phyloP scores from a whole-genome alignment of 176 grass and related monocot genomes.

The Tillandsia leiboldiana region DNA sequence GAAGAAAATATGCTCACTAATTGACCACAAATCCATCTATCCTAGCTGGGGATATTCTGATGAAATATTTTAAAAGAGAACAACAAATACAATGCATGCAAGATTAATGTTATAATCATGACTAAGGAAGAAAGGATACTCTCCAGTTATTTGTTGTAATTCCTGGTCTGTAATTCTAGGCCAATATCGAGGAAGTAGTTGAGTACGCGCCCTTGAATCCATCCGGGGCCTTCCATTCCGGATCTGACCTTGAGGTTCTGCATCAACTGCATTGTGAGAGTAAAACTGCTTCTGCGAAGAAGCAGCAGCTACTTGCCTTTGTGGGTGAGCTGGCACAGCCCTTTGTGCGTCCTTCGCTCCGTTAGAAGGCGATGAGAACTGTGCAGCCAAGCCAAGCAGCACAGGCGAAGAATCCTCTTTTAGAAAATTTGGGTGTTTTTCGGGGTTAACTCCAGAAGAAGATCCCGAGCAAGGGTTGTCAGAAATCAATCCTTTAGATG shows the following conservation, averaged over 20 bases:
- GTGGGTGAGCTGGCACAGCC: conserved; percentile 31
- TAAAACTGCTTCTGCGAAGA: conserved; percentile 50
- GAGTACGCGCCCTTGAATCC: conserved; percentile 57
- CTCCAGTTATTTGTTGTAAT: conserved; percentile 75
- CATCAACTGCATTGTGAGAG: conserved; percentile 33
- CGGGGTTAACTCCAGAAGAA: conserved; percentile 41
- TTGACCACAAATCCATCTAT: neutral
- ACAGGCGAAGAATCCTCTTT: conserved; percentile 43
- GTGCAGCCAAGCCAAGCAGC: conserved; percentile 26
- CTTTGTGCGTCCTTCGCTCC: conserved; percentile 44
- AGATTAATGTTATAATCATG: conserved; percentile 4
- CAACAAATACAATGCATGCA: neutral
- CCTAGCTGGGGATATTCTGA: neutral
- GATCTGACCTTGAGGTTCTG: conserved; percentile 43
- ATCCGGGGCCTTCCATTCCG: conserved; percentile 75
- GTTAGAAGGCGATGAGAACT: conserved; percentile 34
- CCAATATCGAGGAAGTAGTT: conserved; percentile 95
- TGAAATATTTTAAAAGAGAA: neutral
- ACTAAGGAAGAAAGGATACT: conserved; percentile 58
- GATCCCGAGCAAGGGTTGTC: conserved; percentile 31
- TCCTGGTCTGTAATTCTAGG: conserved; percentile 98
- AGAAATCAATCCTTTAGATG: conserved; percentile 42
- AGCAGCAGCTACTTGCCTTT: conserved; percentile 36
- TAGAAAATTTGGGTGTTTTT: conserved; percentile 21
- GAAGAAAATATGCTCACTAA: neutral